phyloP scores from a whole-genome alignment of 352 stramenopile genomes.

The Globisporangium radiosum region DNA sequence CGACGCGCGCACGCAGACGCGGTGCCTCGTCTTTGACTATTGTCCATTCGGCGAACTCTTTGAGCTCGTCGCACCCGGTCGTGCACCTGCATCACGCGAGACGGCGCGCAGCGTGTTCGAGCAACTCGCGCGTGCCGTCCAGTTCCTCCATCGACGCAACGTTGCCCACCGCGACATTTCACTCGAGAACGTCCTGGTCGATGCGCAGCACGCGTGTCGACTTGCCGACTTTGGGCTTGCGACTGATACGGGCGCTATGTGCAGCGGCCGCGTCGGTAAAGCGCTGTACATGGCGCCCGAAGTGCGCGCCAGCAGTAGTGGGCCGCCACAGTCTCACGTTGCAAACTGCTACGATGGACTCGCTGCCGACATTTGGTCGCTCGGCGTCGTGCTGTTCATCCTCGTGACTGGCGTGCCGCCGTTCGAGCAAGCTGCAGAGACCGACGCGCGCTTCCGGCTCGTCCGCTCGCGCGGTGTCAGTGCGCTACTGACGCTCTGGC shows the following conservation, averaged over 20 bases:
- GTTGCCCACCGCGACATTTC: slow-evolving; percentile 65
- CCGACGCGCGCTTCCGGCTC: slow-evolving; percentile 47
- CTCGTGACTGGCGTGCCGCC: slow-evolving; percentile 46
- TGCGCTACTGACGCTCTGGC: slow-evolving; percentile 32
- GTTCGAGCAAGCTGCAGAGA: slow-evolving; percentile 33
- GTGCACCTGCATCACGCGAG: slow-evolving; percentile 15
- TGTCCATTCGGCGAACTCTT: slow-evolving; percentile 57
- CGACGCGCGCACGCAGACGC: slow-evolving; percentile 26
- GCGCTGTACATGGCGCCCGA: slow-evolving; percentile 52
- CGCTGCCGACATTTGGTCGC: slow-evolving; percentile 55
- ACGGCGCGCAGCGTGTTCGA: slow-evolving; percentile 28
- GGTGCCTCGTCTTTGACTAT: slow-evolving; percentile 60
- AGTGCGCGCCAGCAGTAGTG: background rate
- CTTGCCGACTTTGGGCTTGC: slow-evolving; percentile 54
- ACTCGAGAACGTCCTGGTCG: slow-evolving; percentile 60
- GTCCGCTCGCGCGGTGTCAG: slow-evolving; percentile 31
- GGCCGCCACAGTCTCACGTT: too few species aligned
- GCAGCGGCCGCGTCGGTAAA: slow-evolving; percentile 43
- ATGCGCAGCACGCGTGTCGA: slow-evolving; percentile 31
- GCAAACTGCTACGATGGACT: slow-evolving; percentile 30
- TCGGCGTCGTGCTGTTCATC: slow-evolving; percentile 61
- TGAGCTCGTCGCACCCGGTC: slow-evolving; percentile 23
- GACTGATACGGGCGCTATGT: slow-evolving; percentile 25
- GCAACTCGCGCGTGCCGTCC: slow-evolving; percentile 42
- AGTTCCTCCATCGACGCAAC: slow-evolving; percentile 39